Base-by-base conservation (phyloP, 441 rosid species). In the Bocquillonia castaneifolia region DNA sequence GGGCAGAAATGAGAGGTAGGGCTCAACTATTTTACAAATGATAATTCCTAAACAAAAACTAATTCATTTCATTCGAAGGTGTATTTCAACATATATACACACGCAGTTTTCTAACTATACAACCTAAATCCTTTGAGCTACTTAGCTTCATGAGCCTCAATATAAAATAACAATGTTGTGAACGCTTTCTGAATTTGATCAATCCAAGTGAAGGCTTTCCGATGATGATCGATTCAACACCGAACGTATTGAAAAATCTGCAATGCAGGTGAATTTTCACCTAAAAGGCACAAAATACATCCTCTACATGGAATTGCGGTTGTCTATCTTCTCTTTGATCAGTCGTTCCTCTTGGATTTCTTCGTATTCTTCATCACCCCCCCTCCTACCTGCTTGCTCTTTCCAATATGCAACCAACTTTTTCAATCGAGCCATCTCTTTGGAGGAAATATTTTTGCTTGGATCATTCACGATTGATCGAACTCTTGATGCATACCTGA, bases 401-500 rank as follows among this genome's bases (percentile, higher is more conserved):
- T 90, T 94, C 98, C 98, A 90, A 61, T 88, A 82, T 13, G 92
- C 84, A 28, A 90, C 89, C 77, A 91, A 36, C 70, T 86, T 94
- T 72, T 90, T 92, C 91, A 94, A 71, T 31, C 97, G 89, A 68
- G 85, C 81, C 59, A 94, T 85, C 73, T 94, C 97, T 79, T 92
- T 94, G 0, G 99, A 90, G 1, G 91, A 83, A 29, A 91, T 73
- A 68, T 92, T 88, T 81, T 90, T 92, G 79, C 83, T 90, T 15
- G 98, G 91, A 75, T 92, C 98, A 76, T 94, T 94, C 63, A 90
- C 86, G 36, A 92, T 90, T 18, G 92, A 84, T 59, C 94, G 83
- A 63, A 94, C 99, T 72, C 98, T 86, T 42, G 99, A 90, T 6
- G 99, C 98, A 70, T 94, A 92, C 77, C 99, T 94, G 70, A 37